A percentile compares a stretch with the other conserved stretches of the same genome.
Conservation (phyloP, 257 asterid genomes). For the Hygrophila difformis region DNA sequence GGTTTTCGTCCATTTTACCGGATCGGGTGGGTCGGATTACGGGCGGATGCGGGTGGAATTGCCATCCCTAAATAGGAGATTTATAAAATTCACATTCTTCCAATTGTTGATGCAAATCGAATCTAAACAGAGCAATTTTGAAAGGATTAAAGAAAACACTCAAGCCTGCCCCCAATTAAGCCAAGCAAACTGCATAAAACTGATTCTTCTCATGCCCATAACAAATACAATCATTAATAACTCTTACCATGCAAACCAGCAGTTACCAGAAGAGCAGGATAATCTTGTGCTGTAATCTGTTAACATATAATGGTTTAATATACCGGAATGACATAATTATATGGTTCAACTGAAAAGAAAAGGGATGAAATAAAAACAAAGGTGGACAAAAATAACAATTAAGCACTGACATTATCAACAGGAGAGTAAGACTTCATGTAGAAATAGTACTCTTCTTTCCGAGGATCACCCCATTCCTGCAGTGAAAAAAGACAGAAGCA, state of each 20-base stretch:
- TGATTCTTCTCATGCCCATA: background rate
- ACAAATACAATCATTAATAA: constrained; percentile 4
- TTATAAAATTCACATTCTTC: too few species aligned
- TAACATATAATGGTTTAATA: constrained; percentile 15
- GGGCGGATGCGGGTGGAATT: too few species aligned
- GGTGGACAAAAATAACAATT: background rate
- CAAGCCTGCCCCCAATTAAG: background rate
- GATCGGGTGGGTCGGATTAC: too few species aligned
- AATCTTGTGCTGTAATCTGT: constrained; percentile 65
- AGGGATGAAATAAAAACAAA: constrained; percentile 1
- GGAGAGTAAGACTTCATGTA: constrained; percentile 95
- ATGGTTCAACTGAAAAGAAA: constrained; percentile 8
- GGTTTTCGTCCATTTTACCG: too few species aligned
- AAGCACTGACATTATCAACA: constrained; percentile 69
- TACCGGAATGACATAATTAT: background rate
- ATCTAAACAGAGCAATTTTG: too few species aligned
- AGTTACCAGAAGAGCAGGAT: constrained; percentile 81
- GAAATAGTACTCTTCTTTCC: constrained; percentile 77
- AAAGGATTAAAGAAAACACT: too few species aligned
- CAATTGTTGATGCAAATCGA: too few species aligned
- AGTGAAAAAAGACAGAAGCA: constrained; percentile 22
- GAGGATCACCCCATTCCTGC: constrained; percentile 99
- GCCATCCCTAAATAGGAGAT: too few species aligned
- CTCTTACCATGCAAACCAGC: constrained; percentile 89
- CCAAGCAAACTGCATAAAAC: background rate